Evolutionary conservation across 163 green algal species (phyloP).

Genomic region (Picocystis sp.): DNA sequence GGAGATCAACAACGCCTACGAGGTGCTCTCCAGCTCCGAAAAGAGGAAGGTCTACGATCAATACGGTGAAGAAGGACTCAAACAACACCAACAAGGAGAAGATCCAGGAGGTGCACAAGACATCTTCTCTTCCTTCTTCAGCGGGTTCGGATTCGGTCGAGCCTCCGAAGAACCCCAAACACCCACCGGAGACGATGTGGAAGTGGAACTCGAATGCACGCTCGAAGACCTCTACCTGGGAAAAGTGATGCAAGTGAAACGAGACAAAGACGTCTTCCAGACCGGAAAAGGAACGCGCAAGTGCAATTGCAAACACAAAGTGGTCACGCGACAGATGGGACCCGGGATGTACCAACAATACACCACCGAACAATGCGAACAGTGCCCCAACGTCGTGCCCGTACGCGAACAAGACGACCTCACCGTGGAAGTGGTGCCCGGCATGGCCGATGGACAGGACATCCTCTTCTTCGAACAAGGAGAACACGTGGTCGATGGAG

Average conservation of each 20-base stretch:
- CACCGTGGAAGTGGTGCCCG: conserved; percentile 72
- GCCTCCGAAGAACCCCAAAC: conserved; percentile 71
- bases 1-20: conserved; percentile 90
- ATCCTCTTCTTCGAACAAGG: conserved; percentile 95
- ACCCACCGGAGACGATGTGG: conserved; percentile 68
- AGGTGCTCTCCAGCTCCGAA: conserved; percentile 64
- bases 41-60: conserved; percentile 75
- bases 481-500: conserved; percentile 84
- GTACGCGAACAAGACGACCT: conserved; percentile 58
- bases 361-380: conserved; percentile 70
- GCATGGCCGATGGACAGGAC: conserved; percentile 69
- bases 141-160: conserved; percentile 21
- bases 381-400: conserved; percentile 79
- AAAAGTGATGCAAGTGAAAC: conserved; percentile 36
- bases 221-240: conserved; percentile 87
- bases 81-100: conserved; percentile 55
- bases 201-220: conserved; percentile 64
- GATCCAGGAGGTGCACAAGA: conserved; percentile 41
- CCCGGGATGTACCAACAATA: conserved; percentile 88
- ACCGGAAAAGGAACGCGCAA: conserved; percentile 71
- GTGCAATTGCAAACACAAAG: conserved; percentile 91
- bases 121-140: conserved; percentile 62
- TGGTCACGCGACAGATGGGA: conserved; percentile 86
- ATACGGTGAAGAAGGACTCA: conserved; percentile 80
- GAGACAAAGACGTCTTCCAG: conserved; percentile 79